Percentiles rank a stretch among this genome's conserved stretches.
Conservation (phyloP, 2,329 filamentous ascomycete species). For the Podosphaera fusca region DNA sequence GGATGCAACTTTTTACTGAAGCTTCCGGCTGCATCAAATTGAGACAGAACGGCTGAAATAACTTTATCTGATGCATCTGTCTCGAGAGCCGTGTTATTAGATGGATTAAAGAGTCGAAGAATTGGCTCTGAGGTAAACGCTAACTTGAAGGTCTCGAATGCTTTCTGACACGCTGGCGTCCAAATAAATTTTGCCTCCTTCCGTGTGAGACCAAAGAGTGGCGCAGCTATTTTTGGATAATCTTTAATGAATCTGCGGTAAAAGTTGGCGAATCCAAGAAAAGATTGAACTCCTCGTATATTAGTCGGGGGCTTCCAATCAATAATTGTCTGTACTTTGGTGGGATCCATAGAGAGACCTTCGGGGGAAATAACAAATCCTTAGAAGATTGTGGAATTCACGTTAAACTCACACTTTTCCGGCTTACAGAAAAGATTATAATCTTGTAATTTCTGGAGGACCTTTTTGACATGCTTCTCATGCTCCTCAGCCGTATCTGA, state of each 20-base stretch:
- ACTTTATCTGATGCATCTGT: constrained; percentile 1
- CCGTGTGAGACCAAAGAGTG: not conserved
- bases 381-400: not conserved
- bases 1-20: not conserved
- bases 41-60: not conserved
- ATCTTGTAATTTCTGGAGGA: not conserved
- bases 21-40: not conserved
- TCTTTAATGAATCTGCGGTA: not conserved
- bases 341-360: not conserved
- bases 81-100: not conserved
- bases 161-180: not conserved
- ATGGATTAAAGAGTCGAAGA: not conserved
- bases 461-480: not conserved
- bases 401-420: not conserved
- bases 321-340: not conserved
- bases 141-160: not conserved
- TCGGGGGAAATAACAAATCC: not conserved
- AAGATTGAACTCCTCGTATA: not conserved
- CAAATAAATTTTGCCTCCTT: not conserved
- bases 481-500: not conserved
- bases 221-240: not conserved
- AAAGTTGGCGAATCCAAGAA: not conserved
- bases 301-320: not conserved
- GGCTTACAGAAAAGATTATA: not conserved
- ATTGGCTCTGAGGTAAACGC: not conserved